phyloP scores from a whole-genome alignment of 768 basidiomycete genomes.

The Rhizopogon roseolus region DNA sequence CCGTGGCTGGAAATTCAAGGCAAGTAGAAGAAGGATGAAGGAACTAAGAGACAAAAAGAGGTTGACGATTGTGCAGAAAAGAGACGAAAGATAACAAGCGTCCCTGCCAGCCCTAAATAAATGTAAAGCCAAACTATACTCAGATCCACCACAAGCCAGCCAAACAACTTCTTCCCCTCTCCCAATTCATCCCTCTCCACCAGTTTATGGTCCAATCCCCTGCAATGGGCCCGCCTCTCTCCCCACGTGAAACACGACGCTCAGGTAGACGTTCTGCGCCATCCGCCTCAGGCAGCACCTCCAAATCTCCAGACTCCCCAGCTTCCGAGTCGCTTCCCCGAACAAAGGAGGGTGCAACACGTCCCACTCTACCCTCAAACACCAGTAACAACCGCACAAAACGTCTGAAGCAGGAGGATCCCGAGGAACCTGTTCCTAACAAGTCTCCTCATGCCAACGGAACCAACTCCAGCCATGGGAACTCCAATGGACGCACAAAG shows the following conservation, averaged over 20 bases:
- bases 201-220: slow-evolving; percentile 57
- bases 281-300: slow-evolving; percentile 60
- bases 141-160: slow-evolving; percentile 3
- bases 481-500: slow-evolving; percentile 42
- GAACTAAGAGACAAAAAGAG: slow-evolving; percentile 1
- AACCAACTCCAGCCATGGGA: slow-evolving; percentile 21
- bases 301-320: slow-evolving; percentile 73
- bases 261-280: slow-evolving; percentile 71
- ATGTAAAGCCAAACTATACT: slow-evolving; percentile 11
- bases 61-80: slow-evolving; percentile 6
- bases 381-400: slow-evolving; percentile 43
- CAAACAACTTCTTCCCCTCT: slow-evolving; percentile 3
- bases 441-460: slow-evolving; percentile 39
- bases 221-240: slow-evolving; percentile 73
- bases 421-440: slow-evolving; percentile 50
- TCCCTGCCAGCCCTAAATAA: slow-evolving; percentile 34
- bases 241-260: slow-evolving; percentile 72
- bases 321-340: slow-evolving; percentile 40
- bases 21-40: background rate
- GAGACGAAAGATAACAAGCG: slow-evolving; percentile 9
- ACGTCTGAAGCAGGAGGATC: slow-evolving; percentile 70
- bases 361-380: slow-evolving; percentile 35
- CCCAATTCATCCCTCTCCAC: slow-evolving; percentile 7
- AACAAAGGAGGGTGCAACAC: slow-evolving; percentile 36
- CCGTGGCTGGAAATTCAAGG: background rate